phyloP scores from a whole-genome alignment of 495 filamentous ascomycete species.

The Neurospora cerealis region DNA sequence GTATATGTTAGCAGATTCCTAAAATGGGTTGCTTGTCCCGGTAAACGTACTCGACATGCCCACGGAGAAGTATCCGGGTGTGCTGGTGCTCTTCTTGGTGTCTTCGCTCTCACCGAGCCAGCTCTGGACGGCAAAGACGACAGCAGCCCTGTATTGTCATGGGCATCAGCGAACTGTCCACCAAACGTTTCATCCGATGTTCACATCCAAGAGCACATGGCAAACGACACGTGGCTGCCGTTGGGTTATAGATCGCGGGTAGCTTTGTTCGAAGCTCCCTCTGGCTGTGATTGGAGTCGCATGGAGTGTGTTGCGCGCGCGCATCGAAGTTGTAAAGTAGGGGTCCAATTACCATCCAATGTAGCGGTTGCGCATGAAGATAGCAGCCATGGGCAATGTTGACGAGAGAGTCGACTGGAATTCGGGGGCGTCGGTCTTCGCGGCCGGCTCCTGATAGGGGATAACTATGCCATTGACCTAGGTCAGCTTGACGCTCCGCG shows the following conservation, averaged over 20 bases:
- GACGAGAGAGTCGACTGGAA: slow-evolving; percentile 61
- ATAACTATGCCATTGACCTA: slow-evolving; percentile 32
- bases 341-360: slow-evolving; percentile 61
- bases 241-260: not conserved
- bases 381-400: slow-evolving; percentile 87
- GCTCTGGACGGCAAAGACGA: slow-evolving; percentile 72
- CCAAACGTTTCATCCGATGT: not conserved
- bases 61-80: slow-evolving; percentile 76
- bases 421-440: slow-evolving; percentile 37
- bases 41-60: slow-evolving; percentile 70
- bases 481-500: slow-evolving; percentile 1
- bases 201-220: not conserved
- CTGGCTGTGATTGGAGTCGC: not conserved
- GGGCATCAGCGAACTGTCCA: not conserved
- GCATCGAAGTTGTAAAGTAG: not conserved
- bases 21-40: not conserved
- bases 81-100: slow-evolving; percentile 51
- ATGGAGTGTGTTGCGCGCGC: not conserved
- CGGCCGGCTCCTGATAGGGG: slow-evolving; percentile 37
- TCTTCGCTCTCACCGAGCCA: slow-evolving; percentile 83
- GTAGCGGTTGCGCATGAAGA: slow-evolving; percentile 86
- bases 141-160: slow-evolving; percentile 52
- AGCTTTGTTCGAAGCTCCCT: not conserved
- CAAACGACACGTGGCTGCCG: not conserved
- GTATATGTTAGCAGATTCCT: slow-evolving; percentile 10